These are phyloP conservation scores for Goniomonas avonlea DNA, from an alignment of 78 protist species.

Conservation along the genomic window DNA sequence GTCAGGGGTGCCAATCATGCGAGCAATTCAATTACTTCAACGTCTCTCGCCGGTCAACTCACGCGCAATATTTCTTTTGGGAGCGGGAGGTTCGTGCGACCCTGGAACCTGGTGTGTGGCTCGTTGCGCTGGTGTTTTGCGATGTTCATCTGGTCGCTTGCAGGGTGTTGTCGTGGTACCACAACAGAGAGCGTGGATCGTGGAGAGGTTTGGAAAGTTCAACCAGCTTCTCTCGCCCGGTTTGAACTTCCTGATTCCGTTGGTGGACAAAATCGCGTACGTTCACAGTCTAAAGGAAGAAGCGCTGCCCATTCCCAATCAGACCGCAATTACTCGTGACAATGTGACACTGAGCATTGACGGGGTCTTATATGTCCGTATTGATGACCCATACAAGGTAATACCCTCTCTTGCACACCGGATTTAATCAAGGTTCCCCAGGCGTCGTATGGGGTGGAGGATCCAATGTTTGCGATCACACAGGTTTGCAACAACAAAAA, in stretches of 20 bases:
- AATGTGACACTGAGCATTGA: neutral
- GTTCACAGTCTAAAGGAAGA: constrained; percentile 13
- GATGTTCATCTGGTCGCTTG: too few relatives aligned
- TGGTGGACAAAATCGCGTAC: neutral
- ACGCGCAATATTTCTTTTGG: too few relatives aligned
- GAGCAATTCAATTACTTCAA: too few relatives aligned
- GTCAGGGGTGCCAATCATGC: too few relatives aligned
- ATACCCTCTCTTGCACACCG: too few relatives aligned
- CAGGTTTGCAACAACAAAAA: too few relatives aligned
- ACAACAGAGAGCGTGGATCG: neutral
- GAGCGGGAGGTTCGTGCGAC: too few relatives aligned
- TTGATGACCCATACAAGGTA: constrained; percentile 4
- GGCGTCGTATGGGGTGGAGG: constrained; percentile 12
- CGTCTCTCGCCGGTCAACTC: too few relatives aligned
- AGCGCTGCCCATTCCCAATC: constrained; percentile 13
- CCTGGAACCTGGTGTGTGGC: too few relatives aligned
- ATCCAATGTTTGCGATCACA: neutral
- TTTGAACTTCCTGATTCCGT: neutral
- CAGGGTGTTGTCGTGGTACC: neutral
- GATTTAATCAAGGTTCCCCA: too few relatives aligned
- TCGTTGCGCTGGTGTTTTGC: too few relatives aligned
- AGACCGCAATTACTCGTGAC: constrained; percentile 13
- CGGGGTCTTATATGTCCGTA: constrained; percentile 4
- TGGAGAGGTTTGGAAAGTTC: constrained; percentile 7
- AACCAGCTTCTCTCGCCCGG: neutral